Evolutionary conservation across 1,284 basidiomycete genomes (phyloP), one percentile per base, ranked within the genome.

Genomic region (Tilletia indica): DNA sequence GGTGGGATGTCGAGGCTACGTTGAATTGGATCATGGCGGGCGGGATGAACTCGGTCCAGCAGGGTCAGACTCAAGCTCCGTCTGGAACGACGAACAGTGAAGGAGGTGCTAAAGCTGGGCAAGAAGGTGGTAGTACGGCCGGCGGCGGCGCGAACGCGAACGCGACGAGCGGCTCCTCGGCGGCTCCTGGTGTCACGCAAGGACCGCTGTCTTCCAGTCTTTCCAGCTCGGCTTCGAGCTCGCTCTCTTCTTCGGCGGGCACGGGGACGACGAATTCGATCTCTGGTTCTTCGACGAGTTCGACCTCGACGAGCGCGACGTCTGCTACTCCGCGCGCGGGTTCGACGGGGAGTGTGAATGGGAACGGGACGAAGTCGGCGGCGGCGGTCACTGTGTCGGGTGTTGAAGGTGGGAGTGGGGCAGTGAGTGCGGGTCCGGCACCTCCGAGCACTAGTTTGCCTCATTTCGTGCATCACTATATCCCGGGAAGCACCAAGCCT

Each of bases 1-100:
- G 90, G 2, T 99, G 93, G 84, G 96, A 99, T 80, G 97, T 99
- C 82, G 96, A 99, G 80, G 89, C 89, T 63, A 91, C 96, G 6
- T 95, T 98, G 91, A 91, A 91, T 2, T 93, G 92, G 89, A 89
- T 98, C 51, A 89, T 97, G 64, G 92, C 95, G 74, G 73, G 85
- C 39, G 77, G 75, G 19, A 80, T 80, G 51, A 74, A 74, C 68
- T 77, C 80, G 25, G 47, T 76, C 16, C 56, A 64, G 42, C 42
- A 45, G 42, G 42, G 42, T 45, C 42, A 45, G 3, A 14, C 42
- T 0, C 42, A 8, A 14, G 42, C 1, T 14, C 42, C 42, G 42
- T 8, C 42, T 45, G 42, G 42, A 45, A 14, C 42, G 14, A 3
- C 42, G 9, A 45, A 8, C 42, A 45, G 42, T 14, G 42, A 45